Evolutionary conservation across 2,329 filamentous ascomycete species (phyloP).

Genomic region (Cercospora berteroae): DNA sequence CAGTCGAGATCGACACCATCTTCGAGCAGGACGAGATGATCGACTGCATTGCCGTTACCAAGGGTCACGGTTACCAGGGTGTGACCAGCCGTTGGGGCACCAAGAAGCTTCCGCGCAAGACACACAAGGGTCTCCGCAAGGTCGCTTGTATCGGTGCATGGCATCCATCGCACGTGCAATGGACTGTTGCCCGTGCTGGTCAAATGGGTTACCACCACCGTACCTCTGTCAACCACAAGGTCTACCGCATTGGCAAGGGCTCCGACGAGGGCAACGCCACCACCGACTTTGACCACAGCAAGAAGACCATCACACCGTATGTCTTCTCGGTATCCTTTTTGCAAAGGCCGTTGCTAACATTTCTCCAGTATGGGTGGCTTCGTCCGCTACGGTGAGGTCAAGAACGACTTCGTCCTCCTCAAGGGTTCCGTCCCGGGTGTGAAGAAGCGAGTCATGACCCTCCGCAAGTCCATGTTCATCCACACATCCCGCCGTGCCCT

Average conservation of each 20-base stretch:
- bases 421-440: constrained; percentile 97
- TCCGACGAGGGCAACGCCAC: constrained; percentile 87
- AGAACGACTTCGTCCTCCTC: constrained; percentile 97
- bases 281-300: constrained; percentile 93
- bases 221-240: constrained; percentile 99
- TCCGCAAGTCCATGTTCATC: constrained; percentile 97
- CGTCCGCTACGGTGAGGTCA: constrained; percentile 98
- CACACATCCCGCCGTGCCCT: constrained; percentile 94
- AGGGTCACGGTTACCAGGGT: constrained; percentile 98
- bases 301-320: constrained; percentile 99
- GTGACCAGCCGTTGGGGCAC: constrained; percentile 98
- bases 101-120: constrained; percentile 99
- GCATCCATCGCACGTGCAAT: constrained; percentile 99
- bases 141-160: constrained; percentile 99
- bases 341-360: constrained; percentile 37
- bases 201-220: constrained; percentile 99
- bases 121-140: constrained; percentile 99
- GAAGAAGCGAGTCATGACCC: constrained; percentile 99
- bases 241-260: constrained; percentile 97
- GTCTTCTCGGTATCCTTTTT: constrained; percentile 46
- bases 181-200: constrained; percentile 99
- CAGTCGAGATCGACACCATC: constrained; percentile 84
- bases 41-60: constrained; percentile 98
- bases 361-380: constrained; percentile 85
- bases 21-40: constrained; percentile 99